A percentile compares a stretch with the other conserved stretches of the same genome.
These are phyloP conservation scores for Phaeotremella fagi DNA, from an alignment of 768 basidiomycete species.

Conservation along the genomic window DNA sequence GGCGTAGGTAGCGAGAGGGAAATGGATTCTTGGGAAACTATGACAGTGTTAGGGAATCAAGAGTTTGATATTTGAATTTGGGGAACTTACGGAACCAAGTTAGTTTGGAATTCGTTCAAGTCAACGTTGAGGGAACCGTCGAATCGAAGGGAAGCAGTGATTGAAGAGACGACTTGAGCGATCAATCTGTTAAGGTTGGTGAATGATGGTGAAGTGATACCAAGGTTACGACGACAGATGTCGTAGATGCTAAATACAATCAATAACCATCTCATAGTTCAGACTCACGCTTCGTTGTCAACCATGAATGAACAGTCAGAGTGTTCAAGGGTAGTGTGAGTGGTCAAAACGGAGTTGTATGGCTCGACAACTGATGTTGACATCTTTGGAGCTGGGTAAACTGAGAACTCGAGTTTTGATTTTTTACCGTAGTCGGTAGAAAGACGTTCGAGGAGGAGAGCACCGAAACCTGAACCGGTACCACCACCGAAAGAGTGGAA, in stretches of 20 bases:
- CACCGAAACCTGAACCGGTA: constrained; percentile 98
- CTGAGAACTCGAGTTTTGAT: constrained; percentile 96
- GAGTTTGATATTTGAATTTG: too few species aligned
- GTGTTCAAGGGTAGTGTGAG: constrained; percentile 98
- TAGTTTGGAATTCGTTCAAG: constrained; percentile 97
- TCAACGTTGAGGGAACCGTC: constrained; percentile 97
- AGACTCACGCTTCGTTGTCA: constrained; percentile 75
- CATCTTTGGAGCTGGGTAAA: constrained; percentile 91
- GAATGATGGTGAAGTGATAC: constrained; percentile 79
- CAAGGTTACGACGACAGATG: constrained; percentile 94
- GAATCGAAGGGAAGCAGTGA: constrained; percentile 94
- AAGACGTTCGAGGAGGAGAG: constrained; percentile 91
- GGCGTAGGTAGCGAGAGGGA: constrained; percentile 93
- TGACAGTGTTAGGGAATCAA: constrained; percentile 7
- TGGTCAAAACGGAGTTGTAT: constrained; percentile 92
- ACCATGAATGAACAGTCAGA: constrained; percentile 99
- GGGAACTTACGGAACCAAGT: constrained; percentile 86
- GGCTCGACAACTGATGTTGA: constrained; percentile 97
- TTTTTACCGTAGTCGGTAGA: constrained; percentile 99
- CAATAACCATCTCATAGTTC: constrained; percentile 1
- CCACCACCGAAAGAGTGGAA: constrained; percentile 99
- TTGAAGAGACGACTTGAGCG: constrained; percentile 95
- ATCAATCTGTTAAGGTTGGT: constrained; percentile 92
- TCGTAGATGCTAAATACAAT: constrained; percentile 74
- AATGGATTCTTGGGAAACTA: constrained; percentile 96